phyloP scores from a whole-genome alignment of 441 rosid species.

The Gossypium trilobum region DNA sequence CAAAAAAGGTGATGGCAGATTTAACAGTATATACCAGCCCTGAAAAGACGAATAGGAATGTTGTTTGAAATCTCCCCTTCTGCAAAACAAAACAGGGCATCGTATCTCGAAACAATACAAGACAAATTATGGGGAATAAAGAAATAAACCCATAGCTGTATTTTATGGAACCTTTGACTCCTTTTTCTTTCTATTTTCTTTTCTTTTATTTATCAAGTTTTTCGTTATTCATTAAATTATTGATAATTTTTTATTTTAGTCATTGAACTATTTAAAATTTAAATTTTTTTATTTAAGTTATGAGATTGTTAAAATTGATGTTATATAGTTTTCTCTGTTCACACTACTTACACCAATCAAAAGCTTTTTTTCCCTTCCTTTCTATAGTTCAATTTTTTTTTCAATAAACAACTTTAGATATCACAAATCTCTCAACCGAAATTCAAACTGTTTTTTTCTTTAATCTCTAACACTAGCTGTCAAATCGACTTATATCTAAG shows the following conservation, averaged over 20 bases:
- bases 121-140: not conserved
- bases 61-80: not conserved
- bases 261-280: not conserved
- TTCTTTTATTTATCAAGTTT: not conserved
- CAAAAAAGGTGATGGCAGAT: not conserved
- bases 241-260: too few relatives aligned
- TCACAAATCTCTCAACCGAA: too few relatives aligned
- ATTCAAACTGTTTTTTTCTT: too few relatives aligned
- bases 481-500: too few relatives aligned
- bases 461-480: too few relatives aligned
- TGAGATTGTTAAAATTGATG: too few relatives aligned
- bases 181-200: not conserved
- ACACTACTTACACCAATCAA: too few relatives aligned
- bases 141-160: not conserved
- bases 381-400: too few relatives aligned
- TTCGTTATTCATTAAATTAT: too few relatives aligned
- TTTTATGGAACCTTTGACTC: not conserved
- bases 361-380: rapidly evolving
- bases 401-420: too few relatives aligned
- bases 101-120: not conserved
- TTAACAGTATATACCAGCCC: not conserved
- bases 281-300: too few relatives aligned
- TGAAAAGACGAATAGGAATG: not conserved
- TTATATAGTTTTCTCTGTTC: too few relatives aligned
- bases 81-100: not conserved